These are phyloP conservation scores for Garcia nutans DNA, from an alignment of 345 rosid genomes.

Conservation along the genomic window DNA sequence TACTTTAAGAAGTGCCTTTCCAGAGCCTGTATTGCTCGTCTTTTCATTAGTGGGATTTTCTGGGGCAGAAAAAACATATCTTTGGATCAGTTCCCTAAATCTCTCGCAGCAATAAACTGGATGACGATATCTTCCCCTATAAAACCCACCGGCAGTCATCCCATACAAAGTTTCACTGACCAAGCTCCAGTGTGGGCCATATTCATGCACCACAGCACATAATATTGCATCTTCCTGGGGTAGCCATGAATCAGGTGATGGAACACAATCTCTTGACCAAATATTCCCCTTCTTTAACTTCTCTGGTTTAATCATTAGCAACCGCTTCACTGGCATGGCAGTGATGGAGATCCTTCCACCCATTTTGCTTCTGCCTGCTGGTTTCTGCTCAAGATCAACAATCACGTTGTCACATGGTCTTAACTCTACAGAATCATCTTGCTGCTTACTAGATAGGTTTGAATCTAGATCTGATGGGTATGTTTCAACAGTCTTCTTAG, in stretches of 20 bases:
- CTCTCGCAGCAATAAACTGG: constrained; percentile 95
- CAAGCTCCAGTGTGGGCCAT: constrained; percentile 90
- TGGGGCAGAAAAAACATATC: constrained; percentile 62
- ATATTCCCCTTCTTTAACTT: constrained; percentile 85
- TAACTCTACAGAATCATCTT: constrained; percentile 41
- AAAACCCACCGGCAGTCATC: constrained; percentile 92
- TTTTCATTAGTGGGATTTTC: constrained; percentile 68
- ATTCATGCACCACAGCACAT: constrained; percentile 98
- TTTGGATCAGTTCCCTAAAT: constrained; percentile 82
- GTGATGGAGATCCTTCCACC: constrained; percentile 80
- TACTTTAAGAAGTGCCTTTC: constrained; percentile 89
- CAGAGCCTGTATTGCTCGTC: constrained; percentile 60
- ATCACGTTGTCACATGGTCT: constrained; percentile 37
- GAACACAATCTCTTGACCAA: constrained; percentile 93
- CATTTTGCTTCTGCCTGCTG: constrained; percentile 60
- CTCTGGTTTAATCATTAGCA: constrained; percentile 80
- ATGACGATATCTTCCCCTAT: constrained; percentile 91
- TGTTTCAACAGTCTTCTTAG: constrained; percentile 45
- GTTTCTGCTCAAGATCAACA: constrained; percentile 65
- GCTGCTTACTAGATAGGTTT: constrained; percentile 43
- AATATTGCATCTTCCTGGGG: constrained; percentile 96
- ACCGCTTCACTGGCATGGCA: constrained; percentile 77
- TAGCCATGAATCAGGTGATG: constrained; percentile 88
- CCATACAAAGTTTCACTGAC: constrained; percentile 76
- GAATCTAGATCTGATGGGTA: constrained; percentile 38